These are phyloP conservation scores for Murraya koenigii DNA, from an alignment of 345 rosid genomes.

Conservation along the genomic window DNA sequence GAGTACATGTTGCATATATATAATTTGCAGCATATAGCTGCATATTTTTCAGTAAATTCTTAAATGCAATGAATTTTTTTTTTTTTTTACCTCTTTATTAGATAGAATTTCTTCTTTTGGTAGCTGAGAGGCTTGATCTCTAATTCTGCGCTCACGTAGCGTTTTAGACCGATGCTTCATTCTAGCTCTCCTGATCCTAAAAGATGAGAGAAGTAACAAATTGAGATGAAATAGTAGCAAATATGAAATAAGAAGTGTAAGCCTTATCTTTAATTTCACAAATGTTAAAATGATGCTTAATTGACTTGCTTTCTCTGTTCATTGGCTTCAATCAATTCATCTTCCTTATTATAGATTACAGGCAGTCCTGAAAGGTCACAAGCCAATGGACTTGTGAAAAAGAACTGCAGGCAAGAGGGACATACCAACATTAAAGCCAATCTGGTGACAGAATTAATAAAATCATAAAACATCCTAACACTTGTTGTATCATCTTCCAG, in stretches of 20 bases:
- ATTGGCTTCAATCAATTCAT: slow-evolving; percentile 28
- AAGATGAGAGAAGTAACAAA: slow-evolving; percentile 9
- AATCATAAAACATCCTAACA: neutral
- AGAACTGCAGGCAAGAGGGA: slow-evolving; percentile 41
- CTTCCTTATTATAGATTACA: slow-evolving; percentile 33
- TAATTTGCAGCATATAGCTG: neutral
- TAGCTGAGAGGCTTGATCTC: slow-evolving; percentile 19
- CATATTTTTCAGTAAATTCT: neutral
- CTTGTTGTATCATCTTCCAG: neutral
- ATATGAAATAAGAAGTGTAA: neutral
- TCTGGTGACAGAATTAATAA: neutral
- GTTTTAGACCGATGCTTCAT: slow-evolving; percentile 37
- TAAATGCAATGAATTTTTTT: neutral
- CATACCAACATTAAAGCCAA: slow-evolving; percentile 6
- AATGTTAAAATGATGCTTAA: neutral
- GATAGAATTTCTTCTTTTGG: slow-evolving; percentile 17
- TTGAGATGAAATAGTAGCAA: neutral
- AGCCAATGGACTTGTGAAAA: slow-evolving; percentile 44
- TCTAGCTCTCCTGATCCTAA: slow-evolving; percentile 36
- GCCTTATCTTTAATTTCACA: neutral
- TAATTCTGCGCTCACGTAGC: slow-evolving; percentile 33
- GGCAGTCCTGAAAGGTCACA: slow-evolving; percentile 62
- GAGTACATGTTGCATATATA: neutral
- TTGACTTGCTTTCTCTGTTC: slow-evolving; percentile 41
- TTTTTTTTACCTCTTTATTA: slow-evolving; percentile 31